Evolutionary conservation across 2,329 filamentous ascomycete species (phyloP).

Genomic region (Plectosphaerella sp.): DNA sequence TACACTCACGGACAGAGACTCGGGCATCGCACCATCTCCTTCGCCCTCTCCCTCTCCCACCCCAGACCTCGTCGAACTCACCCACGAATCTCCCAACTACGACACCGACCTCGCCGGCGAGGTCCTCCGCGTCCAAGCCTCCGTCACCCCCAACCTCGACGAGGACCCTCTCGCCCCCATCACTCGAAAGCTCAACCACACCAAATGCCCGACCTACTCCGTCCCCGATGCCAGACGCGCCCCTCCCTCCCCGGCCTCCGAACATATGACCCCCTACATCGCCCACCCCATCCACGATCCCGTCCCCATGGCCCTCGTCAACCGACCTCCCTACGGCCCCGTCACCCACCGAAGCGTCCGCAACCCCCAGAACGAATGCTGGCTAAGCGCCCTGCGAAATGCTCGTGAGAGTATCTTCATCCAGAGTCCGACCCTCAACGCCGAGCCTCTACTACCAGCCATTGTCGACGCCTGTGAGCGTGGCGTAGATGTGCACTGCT

Average conservation of each 20-base stretch:
- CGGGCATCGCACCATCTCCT: background rate
- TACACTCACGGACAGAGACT: no score
- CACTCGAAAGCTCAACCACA: constrained; percentile 59
- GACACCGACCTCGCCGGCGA: constrained; percentile 58
- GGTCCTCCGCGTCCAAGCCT: constrained; percentile 55
- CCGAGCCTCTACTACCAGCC: constrained; percentile 59
- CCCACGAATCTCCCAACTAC: constrained; percentile 56
- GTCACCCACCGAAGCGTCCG: constrained; percentile 56
- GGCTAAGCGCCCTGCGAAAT: constrained; percentile 64
- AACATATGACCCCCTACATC: constrained; percentile 65
- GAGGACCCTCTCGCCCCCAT: constrained; percentile 56
- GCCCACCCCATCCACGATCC: constrained; percentile 45
- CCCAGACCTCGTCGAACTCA: constrained; percentile 47
- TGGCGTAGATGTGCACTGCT: constrained; percentile 64
- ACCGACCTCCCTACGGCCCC: constrained; percentile 61
- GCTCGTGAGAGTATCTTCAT: constrained; percentile 66
- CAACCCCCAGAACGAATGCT: constrained; percentile 73
- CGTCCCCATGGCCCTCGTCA: constrained; percentile 69
- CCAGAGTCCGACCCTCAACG: constrained; percentile 74
- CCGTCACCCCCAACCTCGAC: constrained; percentile 40
- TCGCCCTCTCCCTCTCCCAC: background rate
- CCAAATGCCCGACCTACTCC: background rate
- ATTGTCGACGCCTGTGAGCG: constrained; percentile 61
- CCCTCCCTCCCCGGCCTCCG: constrained; percentile 8
- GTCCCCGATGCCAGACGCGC: background rate